Percentiles rank a stretch among this genome's conserved stretches.
Evolutionary conservation across 2,329 filamentous ascomycete genomes (phyloP).

Genomic region (Colletotrichum sp.): DNA sequence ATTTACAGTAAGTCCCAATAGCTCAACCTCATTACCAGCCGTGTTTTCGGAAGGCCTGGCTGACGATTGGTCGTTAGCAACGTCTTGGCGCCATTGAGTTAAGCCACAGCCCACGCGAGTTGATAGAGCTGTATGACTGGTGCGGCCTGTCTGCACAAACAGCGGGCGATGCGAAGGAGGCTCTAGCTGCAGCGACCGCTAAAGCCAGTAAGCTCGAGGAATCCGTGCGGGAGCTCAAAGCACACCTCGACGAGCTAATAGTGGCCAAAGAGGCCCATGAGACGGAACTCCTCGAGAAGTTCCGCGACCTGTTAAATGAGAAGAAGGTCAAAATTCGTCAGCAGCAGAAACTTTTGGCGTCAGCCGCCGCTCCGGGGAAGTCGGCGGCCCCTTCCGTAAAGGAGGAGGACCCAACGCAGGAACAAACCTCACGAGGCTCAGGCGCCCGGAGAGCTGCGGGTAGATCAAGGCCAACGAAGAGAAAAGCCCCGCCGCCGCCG

Average conservation of each 20-base stretch:
- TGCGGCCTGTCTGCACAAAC: conserved; percentile 62
- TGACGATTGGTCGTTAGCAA: conserved; percentile 53
- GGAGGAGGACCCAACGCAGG: conserved; percentile 24
- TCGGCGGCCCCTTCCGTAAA: conserved; percentile 52
- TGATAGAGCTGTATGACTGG: conserved; percentile 74
- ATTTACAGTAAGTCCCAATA: conserved; percentile 63
- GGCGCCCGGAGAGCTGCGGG: conserved; percentile 28
- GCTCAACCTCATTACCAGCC: conserved; percentile 6
- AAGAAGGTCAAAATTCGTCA: conserved; percentile 83
- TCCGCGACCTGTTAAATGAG: conserved; percentile 73
- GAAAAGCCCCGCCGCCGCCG: conserved; percentile 47
- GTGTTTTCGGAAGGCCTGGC: conserved; percentile 7
- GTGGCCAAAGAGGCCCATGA: conserved; percentile 72
- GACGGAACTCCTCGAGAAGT: conserved; percentile 70
- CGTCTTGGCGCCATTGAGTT: conserved; percentile 70
- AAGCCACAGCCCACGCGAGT: conserved; percentile 57
- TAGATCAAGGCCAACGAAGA: conserved; percentile 52
- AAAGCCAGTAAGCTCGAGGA: conserved; percentile 55
- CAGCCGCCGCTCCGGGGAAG: conserved; percentile 43
- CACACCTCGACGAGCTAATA: conserved; percentile 70
- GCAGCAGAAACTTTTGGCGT: conserved; percentile 66
- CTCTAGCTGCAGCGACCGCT: conserved; percentile 45
- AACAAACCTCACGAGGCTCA: conserved; percentile 28
- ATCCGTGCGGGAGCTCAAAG: conserved; percentile 62
- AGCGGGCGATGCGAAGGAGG: conserved; percentile 47